These are phyloP conservation scores for Cordyceps farinosa DNA, from an alignment of 2,329 filamentous ascomycete genomes.

Conservation along the genomic window DNA sequence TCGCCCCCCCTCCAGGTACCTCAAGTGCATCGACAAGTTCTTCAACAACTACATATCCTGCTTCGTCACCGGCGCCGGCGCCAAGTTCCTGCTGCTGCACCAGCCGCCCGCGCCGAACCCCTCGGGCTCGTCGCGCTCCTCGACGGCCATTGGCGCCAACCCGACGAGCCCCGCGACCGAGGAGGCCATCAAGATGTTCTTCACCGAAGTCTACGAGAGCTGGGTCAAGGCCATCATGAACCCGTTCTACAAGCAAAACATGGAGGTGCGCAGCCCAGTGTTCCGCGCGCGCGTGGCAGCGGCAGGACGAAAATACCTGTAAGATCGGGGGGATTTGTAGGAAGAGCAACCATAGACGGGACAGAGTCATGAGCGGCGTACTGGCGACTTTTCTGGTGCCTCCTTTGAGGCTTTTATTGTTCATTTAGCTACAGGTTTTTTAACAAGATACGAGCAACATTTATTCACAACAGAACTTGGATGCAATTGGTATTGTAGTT, in stretches of 20 bases:
- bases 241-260: slow-evolving; percentile 86
- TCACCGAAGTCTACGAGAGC: slow-evolving; percentile 90
- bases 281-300: slow-evolving; percentile 79
- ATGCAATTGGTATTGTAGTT: slow-evolving; percentile 13
- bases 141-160: slow-evolving; percentile 74
- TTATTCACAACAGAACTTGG: neutral
- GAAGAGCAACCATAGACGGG: neutral
- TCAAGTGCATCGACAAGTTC: slow-evolving; percentile 95
- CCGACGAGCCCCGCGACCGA: slow-evolving; percentile 87
- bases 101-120: slow-evolving; percentile 55
- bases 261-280: slow-evolving; percentile 79
- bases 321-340: slow-evolving; percentile 24
- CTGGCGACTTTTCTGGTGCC: neutral
- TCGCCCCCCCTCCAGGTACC: slow-evolving; percentile 60
- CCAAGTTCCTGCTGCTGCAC: slow-evolving; percentile 92
- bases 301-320: slow-evolving; percentile 90
- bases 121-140: slow-evolving; percentile 49
- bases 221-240: slow-evolving; percentile 98
- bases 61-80: slow-evolving; percentile 88
- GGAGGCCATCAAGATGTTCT: slow-evolving; percentile 93
- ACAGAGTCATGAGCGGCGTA: neutral
- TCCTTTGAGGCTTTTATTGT: neutral
- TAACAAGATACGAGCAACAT: neutral
- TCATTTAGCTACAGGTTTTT: neutral
- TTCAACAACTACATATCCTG: slow-evolving; percentile 93